Evolutionary conservation across 169 alveolate genomes (phyloP), one percentile per base, ranked within the genome.

Genomic region (Eimeria maxima): DNA sequence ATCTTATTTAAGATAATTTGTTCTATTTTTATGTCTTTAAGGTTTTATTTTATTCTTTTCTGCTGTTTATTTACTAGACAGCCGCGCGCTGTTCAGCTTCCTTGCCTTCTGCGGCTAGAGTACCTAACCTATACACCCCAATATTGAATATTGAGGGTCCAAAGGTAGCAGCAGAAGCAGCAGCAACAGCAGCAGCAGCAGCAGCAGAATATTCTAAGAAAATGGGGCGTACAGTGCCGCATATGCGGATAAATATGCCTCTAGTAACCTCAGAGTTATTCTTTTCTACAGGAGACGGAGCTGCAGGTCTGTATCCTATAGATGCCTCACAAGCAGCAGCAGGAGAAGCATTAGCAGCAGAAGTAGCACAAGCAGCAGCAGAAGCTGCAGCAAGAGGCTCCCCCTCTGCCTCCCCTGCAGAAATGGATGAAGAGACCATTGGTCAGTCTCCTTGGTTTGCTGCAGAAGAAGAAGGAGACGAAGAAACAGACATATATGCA

Each of bases 251-350:
- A 11, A 83, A 83, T n/a, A 47, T 50, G 71, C 90, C 90, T 42
- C 74, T 83, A 6, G 55, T 55, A 27, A 53, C 91, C 5, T 83
- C 91, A 11, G 91, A 83, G 53, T 67, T 83, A 14, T 83, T 83
- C 76, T 83, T 83, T 29, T 83, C 91, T 53, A 42, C 91, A 4
- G 90, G 24, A 3, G 91, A 47, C 57, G 76, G 13, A 1, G 45
- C 42, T 7, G 53, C 74, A 29, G 76, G 57, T 7, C n/a, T 42
- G 63, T 3, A 11, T 57, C 57, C 88, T 76, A 24, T 7, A 29
- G 50, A 42, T 3, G 81, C 33, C 81, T 71, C 47, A 24, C 29
- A 4, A 6, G 24, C 50, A 71, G 81, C 42, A 38, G 24, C 42
- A 50, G 11, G 11, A 11, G 11, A 5, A 50, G 57, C 57, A 50